These are phyloP conservation scores for Panicum hallii DNA, from an alignment of 202 grass and related monocot species.

Conservation along the genomic window DNA sequence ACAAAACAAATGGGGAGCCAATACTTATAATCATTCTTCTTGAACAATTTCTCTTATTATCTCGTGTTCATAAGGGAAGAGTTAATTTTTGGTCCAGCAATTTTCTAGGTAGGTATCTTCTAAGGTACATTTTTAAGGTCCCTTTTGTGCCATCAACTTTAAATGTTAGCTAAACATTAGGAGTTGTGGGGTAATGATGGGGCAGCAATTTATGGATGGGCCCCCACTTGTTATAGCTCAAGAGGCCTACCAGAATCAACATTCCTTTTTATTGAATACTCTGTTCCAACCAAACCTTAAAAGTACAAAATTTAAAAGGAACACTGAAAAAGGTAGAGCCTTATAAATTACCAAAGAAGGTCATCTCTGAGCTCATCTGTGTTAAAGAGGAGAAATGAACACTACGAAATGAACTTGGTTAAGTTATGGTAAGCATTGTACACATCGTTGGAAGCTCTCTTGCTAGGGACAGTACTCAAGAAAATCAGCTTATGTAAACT, in stretches of 20 bases:
- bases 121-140: slow-evolving; percentile 19
- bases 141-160: slow-evolving; percentile 2
- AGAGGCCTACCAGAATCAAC: not conserved
- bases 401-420: not conserved
- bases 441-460: too few relatives aligned
- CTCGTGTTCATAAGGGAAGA: slow-evolving; percentile 22
- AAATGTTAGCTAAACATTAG: not conserved
- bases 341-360: not conserved
- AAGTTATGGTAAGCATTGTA: not conserved
- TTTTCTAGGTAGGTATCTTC: not conserved
- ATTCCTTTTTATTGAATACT: not conserved
- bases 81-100: not conserved
- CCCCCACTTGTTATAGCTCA: not conserved
- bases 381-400: not conserved
- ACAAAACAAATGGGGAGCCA: slow-evolving; percentile 44
- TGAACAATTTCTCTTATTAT: slow-evolving; percentile 2
- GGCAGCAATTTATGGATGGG: not conserved
- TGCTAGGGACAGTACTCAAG: too few relatives aligned
- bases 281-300: not conserved
- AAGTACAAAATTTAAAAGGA: not conserved
- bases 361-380: not conserved
- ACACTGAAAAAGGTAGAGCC: not conserved
- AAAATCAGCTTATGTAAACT: too few relatives aligned
- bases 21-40: slow-evolving; percentile 29
- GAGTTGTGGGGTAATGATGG: not conserved